Evolutionary conservation across 805 yeast species (phyloP).

Genomic region (Saturnispora hagleri): DNA sequence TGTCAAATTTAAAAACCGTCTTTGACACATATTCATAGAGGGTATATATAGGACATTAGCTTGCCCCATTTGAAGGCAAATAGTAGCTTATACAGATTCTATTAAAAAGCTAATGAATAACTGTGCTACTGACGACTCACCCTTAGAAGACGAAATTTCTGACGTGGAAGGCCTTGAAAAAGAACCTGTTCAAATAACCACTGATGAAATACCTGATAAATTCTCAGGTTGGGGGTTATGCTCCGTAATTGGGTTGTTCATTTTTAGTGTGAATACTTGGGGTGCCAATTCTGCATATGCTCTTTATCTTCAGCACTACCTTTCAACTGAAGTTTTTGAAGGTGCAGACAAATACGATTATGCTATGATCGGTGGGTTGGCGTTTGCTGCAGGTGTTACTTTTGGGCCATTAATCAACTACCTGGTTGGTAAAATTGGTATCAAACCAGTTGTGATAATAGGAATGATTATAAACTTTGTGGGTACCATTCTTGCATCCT

Average conservation of each 20-base stretch:
- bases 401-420: constrained; percentile 40
- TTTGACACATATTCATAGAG: background rate
- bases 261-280: constrained; percentile 57
- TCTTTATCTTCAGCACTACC: constrained; percentile 49
- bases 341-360: constrained; percentile 52
- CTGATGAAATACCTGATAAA: constrained; percentile 42
- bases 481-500: constrained; percentile 53
- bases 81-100: background rate
- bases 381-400: constrained; percentile 46
- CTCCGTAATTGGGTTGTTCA: constrained; percentile 35
- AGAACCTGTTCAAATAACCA: background rate
- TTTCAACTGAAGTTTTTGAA: constrained; percentile 39
- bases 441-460: constrained; percentile 31
- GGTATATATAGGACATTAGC: background rate
- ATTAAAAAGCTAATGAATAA: background rate
- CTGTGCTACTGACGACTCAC: background rate
- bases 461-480: constrained; percentile 46
- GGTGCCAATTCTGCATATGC: constrained; percentile 66
- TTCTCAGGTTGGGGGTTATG: constrained; percentile 61
- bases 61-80: background rate
- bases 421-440: constrained; percentile 37
- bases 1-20: background rate
- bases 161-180: background rate
- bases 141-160: background rate
- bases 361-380: constrained; percentile 60